Conservation (phyloP, 139 green algal species). For the Zygnema cylindricum region DNA sequence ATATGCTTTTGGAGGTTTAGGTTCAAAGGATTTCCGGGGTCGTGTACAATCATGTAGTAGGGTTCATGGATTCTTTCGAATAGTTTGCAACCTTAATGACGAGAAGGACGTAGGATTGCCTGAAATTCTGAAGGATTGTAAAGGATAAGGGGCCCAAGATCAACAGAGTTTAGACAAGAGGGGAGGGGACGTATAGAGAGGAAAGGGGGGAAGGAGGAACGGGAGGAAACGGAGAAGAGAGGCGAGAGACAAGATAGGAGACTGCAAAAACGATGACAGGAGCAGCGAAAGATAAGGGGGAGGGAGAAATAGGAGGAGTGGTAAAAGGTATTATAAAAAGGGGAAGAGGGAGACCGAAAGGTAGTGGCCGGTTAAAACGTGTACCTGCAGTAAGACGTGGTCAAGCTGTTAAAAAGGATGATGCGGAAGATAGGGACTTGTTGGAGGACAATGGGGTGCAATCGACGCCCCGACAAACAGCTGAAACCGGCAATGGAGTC, state of each 20-base stretch:
- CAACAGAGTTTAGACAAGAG: neutral
- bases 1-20: slow-evolving; percentile 23
- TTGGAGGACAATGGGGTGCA: neutral
- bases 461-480: too few relatives aligned
- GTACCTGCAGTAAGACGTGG: neutral
- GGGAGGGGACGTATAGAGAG: neutral
- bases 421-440: neutral
- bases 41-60: slow-evolving; percentile 2
- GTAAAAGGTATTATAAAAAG: neutral
- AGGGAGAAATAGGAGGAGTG: neutral
- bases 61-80: slow-evolving; percentile 6
- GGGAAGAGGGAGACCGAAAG: slow-evolving; percentile 66
- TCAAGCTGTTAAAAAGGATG: neutral
- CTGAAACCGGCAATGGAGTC: too few relatives aligned
- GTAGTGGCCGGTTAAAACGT: slow-evolving; percentile 62
- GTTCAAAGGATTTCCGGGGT: slow-evolving; percentile 11
- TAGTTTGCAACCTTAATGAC: slow-evolving; percentile 30
- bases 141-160: neutral
- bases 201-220: neutral
- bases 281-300: neutral
- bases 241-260: neutral
- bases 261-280: slow-evolving; percentile 2
- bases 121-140: slow-evolving; percentile 1
- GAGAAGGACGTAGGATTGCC: slow-evolving; percentile 35
- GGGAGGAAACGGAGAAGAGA: neutral